A percentile compares a stretch with the other conserved stretches of the same genome.
Conservation (phyloP, 192 early-diverging fungal genomes). For the Coemansia aciculifera region DNA sequence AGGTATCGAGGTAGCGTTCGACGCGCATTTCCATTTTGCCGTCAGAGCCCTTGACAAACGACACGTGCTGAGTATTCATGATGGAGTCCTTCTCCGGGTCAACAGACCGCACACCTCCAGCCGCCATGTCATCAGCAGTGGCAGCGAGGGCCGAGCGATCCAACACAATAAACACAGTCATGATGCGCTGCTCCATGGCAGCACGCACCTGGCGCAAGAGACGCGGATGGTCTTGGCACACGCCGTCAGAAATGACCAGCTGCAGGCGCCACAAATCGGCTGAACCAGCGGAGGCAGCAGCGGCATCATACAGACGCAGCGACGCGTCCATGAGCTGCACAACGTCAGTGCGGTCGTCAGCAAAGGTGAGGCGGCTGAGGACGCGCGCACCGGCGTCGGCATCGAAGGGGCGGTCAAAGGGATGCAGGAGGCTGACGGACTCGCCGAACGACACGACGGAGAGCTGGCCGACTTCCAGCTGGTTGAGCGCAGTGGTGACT, state of each 20-base stretch:
- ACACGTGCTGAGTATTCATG: constrained; percentile 85
- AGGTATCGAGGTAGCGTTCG: constrained; percentile 88
- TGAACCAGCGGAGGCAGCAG: constrained; percentile 41
- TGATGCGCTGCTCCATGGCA: constrained; percentile 79
- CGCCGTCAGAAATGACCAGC: constrained; percentile 94
- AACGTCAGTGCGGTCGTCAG: constrained; percentile 86
- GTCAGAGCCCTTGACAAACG: constrained; percentile 63
- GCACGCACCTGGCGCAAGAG: constrained; percentile 85
- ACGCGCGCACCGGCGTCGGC: constrained; percentile 88
- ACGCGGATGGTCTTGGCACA: constrained; percentile 91
- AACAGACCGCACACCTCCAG: neutral
- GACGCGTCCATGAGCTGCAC: constrained; percentile 84
- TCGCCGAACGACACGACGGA: constrained; percentile 92
- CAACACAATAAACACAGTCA: constrained; percentile 95
- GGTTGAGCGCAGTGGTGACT: constrained; percentile 87
- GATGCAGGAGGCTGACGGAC: constrained; percentile 81
- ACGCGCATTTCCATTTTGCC: constrained; percentile 70
- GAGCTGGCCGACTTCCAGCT: constrained; percentile 94
- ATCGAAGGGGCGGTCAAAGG: constrained; percentile 91
- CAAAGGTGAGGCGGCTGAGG: constrained; percentile 88
- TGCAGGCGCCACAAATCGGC: constrained; percentile 94
- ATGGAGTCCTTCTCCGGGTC: constrained; percentile 68
- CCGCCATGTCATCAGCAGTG: neutral
- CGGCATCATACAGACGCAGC: constrained; percentile 75
- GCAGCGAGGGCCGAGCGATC: constrained; percentile 60